Conservation (phyloP, 306 rosid species). For the Cyamopsis tetragonoloba region DNA sequence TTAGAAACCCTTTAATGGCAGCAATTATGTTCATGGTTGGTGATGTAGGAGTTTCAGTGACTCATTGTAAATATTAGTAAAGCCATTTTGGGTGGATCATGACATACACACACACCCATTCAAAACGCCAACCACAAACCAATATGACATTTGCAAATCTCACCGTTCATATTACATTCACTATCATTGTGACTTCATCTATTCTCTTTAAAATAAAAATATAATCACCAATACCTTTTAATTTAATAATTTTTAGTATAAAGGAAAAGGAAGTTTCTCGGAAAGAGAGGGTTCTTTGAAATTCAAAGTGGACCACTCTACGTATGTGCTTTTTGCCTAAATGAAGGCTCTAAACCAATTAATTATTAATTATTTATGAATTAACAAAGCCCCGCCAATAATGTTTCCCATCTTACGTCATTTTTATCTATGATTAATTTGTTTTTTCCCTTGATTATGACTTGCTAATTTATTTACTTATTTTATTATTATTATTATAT, state of each 20-base stretch:
- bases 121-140: conserved; percentile 13
- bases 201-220: too few relatives aligned
- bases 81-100: conserved; percentile 11
- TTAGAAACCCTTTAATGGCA: not conserved
- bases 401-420: conserved; percentile 30
- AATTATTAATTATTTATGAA: not conserved
- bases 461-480: not conserved
- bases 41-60: conserved; percentile 7
- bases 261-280: conserved; percentile 24
- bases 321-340: conserved; percentile 21
- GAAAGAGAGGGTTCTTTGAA: conserved; percentile 22
- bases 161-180: conserved; percentile 31
- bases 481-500: not conserved
- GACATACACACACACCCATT: conserved; percentile 29
- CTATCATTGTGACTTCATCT: conserved; percentile 42
- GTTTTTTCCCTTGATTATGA: not conserved
- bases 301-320: conserved; percentile 26
- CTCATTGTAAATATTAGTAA: not conserved
- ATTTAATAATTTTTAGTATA: too few relatives aligned
- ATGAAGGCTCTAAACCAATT: not conserved
- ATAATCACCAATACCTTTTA: too few relatives aligned
- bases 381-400: conserved; percentile 13
- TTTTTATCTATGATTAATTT: conserved; percentile 29
- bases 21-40: not conserved
- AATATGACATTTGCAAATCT: conserved; percentile 45